A percentile compares a stretch with the other conserved stretches of the same genome.
Evolutionary conservation across 129 eudicot genomes (phyloP).

Genomic region (Erigeron canadensis): DNA sequence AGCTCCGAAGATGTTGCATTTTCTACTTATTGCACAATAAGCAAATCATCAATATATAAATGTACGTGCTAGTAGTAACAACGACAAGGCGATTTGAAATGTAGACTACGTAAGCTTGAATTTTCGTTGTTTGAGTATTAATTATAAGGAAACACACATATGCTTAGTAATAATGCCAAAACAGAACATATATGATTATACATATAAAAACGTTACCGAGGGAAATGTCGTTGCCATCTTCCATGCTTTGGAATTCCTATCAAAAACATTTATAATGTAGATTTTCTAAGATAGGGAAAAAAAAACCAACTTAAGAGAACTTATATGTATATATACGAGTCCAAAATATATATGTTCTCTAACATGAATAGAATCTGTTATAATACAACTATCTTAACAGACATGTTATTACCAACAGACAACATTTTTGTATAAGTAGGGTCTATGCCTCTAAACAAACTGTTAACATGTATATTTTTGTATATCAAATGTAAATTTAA

Average conservation of each 20-base stretch:
- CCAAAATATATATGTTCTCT: too few relatives aligned
- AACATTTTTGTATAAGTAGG: too few relatives aligned
- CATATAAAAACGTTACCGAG: constrained; percentile 12
- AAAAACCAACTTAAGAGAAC: background rate
- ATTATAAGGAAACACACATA: too few relatives aligned
- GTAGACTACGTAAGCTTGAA: too few relatives aligned
- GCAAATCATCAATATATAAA: background rate
- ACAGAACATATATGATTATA: background rate
- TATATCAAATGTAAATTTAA: too few relatives aligned
- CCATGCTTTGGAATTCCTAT: constrained; percentile 32
- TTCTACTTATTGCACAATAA: constrained; percentile 13
- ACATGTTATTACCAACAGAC: too few relatives aligned
- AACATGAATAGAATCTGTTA: too few relatives aligned
- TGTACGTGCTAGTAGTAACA: background rate
- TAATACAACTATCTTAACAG: too few relatives aligned
- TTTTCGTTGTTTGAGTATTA: too few relatives aligned
- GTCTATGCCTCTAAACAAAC: too few relatives aligned
- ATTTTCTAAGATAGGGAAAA: background rate
- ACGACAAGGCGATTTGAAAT: background rate
- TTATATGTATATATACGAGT: background rate
- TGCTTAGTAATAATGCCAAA: too few relatives aligned
- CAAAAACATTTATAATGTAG: background rate
- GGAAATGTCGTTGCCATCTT: background rate
- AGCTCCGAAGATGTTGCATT: constrained; percentile 19
- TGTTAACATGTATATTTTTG: too few relatives aligned